A percentile compares a stretch with the other conserved stretches of the same genome.
Conservation (phyloP, 2,329 filamentous ascomycete species). For the Ophiosphaerella herpotricha region DNA sequence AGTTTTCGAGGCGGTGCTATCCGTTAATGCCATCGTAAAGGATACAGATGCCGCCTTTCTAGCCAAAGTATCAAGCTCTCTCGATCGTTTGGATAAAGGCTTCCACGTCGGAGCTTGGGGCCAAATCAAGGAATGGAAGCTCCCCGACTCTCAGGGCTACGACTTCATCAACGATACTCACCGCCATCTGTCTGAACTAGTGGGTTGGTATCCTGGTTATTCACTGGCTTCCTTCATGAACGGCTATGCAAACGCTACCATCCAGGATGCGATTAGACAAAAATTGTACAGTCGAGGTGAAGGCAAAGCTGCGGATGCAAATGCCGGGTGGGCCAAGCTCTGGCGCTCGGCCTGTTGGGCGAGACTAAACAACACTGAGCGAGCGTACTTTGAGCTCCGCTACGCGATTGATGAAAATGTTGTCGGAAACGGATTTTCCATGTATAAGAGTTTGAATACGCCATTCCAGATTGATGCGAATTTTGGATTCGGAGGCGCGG, state of each 20-base stretch:
- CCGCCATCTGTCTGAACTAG: conserved; percentile 60
- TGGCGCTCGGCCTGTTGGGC: conserved; percentile 64
- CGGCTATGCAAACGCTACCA: conserved; percentile 52
- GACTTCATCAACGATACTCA: conserved; percentile 53
- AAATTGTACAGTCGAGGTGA: conserved; percentile 54
- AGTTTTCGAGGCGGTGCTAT: conserved; percentile 40
- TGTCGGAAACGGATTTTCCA: conserved; percentile 56
- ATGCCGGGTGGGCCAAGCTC: conserved; percentile 63
- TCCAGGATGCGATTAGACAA: conserved; percentile 53
- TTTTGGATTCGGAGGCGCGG: conserved; percentile 60
- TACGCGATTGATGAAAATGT: conserved; percentile 58
- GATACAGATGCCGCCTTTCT: conserved; percentile 43
- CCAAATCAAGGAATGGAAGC: conserved; percentile 59
- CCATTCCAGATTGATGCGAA: conserved; percentile 67
- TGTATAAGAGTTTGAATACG: conserved; percentile 53
- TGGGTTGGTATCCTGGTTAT: conserved; percentile 62
- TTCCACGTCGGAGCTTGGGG: conserved; percentile 53
- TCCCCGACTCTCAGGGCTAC: conserved; percentile 45
- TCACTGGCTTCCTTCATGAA: conserved; percentile 49
- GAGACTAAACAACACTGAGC: conserved; percentile 56
- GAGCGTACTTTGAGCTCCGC: conserved; percentile 55
- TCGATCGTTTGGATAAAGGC: conserved; percentile 56
- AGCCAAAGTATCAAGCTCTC: conserved; percentile 46
- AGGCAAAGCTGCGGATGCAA: conserved; percentile 54
- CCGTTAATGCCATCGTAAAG: conserved; percentile 16